Evolutionary conservation across 2,329 filamentous ascomycete species (phyloP), one percentile per base, ranked within the genome.

Genomic region (Xylaria sp.): DNA sequence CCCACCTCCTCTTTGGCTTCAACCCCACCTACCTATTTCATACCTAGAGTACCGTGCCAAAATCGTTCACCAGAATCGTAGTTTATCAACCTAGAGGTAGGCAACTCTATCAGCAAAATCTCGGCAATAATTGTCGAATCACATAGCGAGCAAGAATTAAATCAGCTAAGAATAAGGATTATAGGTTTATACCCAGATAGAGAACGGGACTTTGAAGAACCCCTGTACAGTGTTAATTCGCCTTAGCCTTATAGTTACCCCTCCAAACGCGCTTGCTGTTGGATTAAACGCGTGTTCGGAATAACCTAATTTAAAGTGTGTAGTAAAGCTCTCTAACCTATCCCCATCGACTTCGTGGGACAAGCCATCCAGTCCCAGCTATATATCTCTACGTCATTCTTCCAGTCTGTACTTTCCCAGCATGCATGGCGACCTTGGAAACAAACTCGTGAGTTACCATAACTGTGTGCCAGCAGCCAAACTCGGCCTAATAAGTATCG

Each of bases 401-500:
- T 17, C 38, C 15, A 13, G 31, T 28, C 57, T n/a, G n/a, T 59
- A 23, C 17, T 17, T 36, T n/a, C 11, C 20, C 13, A 56, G 42
- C 53, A 97, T 97, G 93, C 96, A 97, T 81, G 93, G 93, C 74
- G 94, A 97, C 79, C 83, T 93, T 68, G 93, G 92, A 59, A 92
- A 93, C 79, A 97, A 97, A 82, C 83, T 97, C 81, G 93, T 95
- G 82, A 76, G 83, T 73, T 60, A 26, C 44, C 58, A 61, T 33
- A 17, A 60, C n/a, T 31, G n/a, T n/a, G 23, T 49, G 61, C 33
- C 49, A 48, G 56, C 58, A 20, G 46, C 48, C 31, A 6, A 53
- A 69, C 59, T 66, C n/a, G 46, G 57, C 57, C 60, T 67, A 58
- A 75, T 71, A 60, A 48, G 23, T 73, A 23, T 46, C 68, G 60